phyloP scores from a whole-genome alignment of 352 stramenopile genomes.

The Globisporangium middletonii region DNA sequence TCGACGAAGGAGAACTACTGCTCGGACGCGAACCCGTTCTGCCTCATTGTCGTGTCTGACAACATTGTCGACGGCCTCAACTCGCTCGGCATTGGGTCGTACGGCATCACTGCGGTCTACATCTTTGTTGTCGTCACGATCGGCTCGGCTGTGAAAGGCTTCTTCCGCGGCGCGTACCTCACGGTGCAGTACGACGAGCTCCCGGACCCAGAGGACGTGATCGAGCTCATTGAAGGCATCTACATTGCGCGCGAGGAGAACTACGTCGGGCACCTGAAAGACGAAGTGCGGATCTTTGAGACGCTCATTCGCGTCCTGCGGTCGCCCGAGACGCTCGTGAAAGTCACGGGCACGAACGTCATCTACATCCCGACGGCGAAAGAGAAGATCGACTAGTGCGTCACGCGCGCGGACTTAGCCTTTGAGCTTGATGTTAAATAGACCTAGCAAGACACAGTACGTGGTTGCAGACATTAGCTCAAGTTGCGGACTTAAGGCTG shows the following conservation, averaged over 20 bases:
- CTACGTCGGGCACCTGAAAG: slow-evolving; percentile 84
- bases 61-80: slow-evolving; percentile 81
- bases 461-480: neutral
- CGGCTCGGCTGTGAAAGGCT: slow-evolving; percentile 74
- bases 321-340: slow-evolving; percentile 77
- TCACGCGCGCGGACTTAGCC: no score
- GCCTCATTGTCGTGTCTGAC: slow-evolving; percentile 78
- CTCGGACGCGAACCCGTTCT: slow-evolving; percentile 47
- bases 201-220: slow-evolving; percentile 72
- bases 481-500: no score
- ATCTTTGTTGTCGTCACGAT: slow-evolving; percentile 87
- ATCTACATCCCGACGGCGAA: slow-evolving; percentile 85
- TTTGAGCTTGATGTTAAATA: slow-evolving; percentile 92
- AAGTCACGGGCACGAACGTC: slow-evolving; percentile 80
- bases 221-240: slow-evolving; percentile 85
- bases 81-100: slow-evolving; percentile 74
- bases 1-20: slow-evolving; percentile 36
- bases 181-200: slow-evolving; percentile 82
- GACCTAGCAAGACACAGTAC: slow-evolving; percentile 32
- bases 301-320: slow-evolving; percentile 79
- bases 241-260: slow-evolving; percentile 81
- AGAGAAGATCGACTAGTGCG: slow-evolving; percentile 81
- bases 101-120: slow-evolving; percentile 82
- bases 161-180: slow-evolving; percentile 76
- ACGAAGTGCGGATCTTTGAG: slow-evolving; percentile 86